These are phyloP conservation scores for Aspergillus sergii DNA, from an alignment of 2,329 filamentous ascomycete species.

Conservation along the genomic window DNA sequence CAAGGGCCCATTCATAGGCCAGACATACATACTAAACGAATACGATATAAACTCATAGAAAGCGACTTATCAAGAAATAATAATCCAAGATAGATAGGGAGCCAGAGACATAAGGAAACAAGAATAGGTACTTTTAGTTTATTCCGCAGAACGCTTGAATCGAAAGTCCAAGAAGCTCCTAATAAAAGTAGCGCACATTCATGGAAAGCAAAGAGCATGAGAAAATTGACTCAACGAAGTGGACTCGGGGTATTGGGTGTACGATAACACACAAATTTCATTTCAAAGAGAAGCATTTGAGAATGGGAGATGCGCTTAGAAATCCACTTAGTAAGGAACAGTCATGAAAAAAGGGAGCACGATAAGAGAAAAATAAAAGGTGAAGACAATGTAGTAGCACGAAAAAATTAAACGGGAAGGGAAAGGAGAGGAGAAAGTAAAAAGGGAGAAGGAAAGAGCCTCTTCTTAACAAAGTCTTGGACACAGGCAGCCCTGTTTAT, in stretches of 20 bases:
- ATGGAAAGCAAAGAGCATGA: conserved; percentile 30
- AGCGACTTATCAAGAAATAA: conserved; percentile 23
- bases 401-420: conserved; percentile 21
- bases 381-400: conserved; percentile 22
- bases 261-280: conserved; percentile 46
- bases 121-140: conserved; percentile 40
- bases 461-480: conserved; percentile 20
- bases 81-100: conserved; percentile 18
- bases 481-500: conserved; percentile 15
- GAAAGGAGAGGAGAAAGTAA: conserved; percentile 23
- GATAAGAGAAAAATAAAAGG: conserved; percentile 20
- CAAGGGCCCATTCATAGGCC: conserved; percentile 15
- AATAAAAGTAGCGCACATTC: conserved; percentile 34
- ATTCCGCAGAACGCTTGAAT: conserved; percentile 34
- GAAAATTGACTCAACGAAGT: conserved; percentile 38
- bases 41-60: conserved; percentile 28
- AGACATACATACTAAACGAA: conserved; percentile 25
- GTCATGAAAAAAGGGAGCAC: conserved; percentile 27
- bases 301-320: conserved; percentile 39
- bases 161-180: conserved; percentile 35
- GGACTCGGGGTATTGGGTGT: conserved; percentile 48
- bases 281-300: conserved; percentile 43
- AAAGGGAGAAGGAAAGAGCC: conserved; percentile 17
- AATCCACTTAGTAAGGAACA: conserved; percentile 38
- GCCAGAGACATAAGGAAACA: conserved; percentile 26